Evolutionary conservation across 768 basidiomycete genomes (phyloP).

Genomic region (Candolleomyces efflorescens): DNA sequence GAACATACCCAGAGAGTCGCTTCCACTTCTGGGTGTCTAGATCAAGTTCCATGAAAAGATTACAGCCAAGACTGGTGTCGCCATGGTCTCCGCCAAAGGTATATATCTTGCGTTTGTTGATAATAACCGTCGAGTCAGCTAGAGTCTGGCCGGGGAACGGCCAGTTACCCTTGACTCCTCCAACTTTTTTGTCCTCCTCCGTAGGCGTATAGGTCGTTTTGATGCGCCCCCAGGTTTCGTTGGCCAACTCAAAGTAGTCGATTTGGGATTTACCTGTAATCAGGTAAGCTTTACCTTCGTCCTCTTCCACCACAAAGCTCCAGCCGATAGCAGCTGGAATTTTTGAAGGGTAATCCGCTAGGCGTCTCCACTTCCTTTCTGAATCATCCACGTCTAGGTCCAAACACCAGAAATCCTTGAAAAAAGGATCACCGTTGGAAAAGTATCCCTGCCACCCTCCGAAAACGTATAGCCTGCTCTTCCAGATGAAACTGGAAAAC

Average conservation of each 20-base stretch:
- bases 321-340: not conserved
- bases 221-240: conserved; percentile 28
- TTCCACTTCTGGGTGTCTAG: conserved; percentile 28
- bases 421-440: conserved; percentile 15
- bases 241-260: conserved; percentile 32
- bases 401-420: conserved; percentile 23
- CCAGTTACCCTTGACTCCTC: conserved; percentile 20
- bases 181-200: conserved; percentile 9
- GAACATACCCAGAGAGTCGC: conserved; percentile 21
- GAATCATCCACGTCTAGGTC: conserved; percentile 20
- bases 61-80: conserved; percentile 27
- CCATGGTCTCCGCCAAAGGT: conserved; percentile 33
- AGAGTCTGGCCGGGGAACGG: conserved; percentile 15
- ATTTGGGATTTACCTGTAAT: conserved; percentile 26
- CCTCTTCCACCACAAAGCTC: not conserved
- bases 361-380: conserved; percentile 16
- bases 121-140: conserved; percentile 17
- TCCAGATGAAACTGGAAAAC: conserved; percentile 25
- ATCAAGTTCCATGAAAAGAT: conserved; percentile 35
- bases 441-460: conserved; percentile 20
- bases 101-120: conserved; percentile 28
- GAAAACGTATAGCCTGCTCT: conserved; percentile 24
- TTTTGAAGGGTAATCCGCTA: conserved; percentile 20
- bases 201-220: conserved; percentile 18
- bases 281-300: conserved; percentile 22